Conservation (phyloP, 768 basidiomycete species). For the Russula emetica region DNA sequence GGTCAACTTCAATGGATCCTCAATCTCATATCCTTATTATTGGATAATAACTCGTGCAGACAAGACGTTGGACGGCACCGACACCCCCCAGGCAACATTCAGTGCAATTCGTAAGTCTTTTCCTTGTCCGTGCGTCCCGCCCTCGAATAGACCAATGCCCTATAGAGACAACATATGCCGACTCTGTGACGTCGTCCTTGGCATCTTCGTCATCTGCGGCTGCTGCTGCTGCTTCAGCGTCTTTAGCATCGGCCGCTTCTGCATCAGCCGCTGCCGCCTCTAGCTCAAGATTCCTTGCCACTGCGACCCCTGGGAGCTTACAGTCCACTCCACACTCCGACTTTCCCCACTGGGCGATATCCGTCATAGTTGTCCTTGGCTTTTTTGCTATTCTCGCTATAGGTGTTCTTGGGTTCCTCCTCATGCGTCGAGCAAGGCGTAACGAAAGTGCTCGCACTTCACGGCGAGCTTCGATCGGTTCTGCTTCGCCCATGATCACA, state of each 20-base stretch:
- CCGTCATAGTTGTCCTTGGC: constrained; percentile 82
- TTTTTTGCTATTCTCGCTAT: constrained; percentile 74
- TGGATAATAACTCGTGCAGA: constrained; percentile 71
- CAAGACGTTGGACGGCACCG: constrained; percentile 51
- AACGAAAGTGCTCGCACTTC: constrained; percentile 40
- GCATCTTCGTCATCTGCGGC: constrained; percentile 40
- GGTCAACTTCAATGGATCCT: constrained; percentile 41
- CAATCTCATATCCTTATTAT: constrained; percentile 65
- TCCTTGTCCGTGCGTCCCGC: constrained; percentile 13
- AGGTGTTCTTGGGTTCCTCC: constrained; percentile 64
- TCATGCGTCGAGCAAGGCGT: constrained; percentile 64
- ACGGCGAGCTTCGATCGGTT: constrained; percentile 73
- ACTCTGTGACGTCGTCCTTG: constrained; percentile 58
- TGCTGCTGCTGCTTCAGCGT: constrained; percentile 38
- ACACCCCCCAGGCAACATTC: constrained; percentile 68
- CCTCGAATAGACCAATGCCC: constrained; percentile 21
- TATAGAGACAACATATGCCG: constrained; percentile 71
- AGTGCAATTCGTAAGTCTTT: constrained; percentile 70
- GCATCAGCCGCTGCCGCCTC: constrained; percentile 29
- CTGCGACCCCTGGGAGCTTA: constrained; percentile 35
- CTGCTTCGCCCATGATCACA: constrained; percentile 79
- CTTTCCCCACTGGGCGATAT: constrained; percentile 90
- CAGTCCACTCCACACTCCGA: constrained; percentile 41
- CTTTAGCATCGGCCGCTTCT: constrained; percentile 27
- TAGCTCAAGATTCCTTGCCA: constrained; percentile 15